These are phyloP conservation scores for Phytophthora tentaculata DNA, from an alignment of 352 stramenopile species.

Conservation along the genomic window DNA sequence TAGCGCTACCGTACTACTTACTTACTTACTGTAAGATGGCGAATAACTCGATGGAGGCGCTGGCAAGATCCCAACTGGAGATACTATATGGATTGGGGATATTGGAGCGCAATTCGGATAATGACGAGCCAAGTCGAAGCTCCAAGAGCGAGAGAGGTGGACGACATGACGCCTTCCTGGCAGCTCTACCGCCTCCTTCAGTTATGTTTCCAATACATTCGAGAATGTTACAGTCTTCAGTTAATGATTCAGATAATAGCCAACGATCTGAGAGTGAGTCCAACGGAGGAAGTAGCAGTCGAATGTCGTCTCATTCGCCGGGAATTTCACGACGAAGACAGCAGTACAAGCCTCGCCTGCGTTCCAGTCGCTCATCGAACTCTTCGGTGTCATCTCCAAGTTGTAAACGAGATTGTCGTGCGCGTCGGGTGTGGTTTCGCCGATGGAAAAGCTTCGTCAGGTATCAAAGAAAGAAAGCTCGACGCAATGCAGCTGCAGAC, in stretches of 20 bases:
- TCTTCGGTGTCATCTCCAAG: not conserved
- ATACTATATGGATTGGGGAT: slow-evolving; percentile 58
- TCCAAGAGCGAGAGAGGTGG: slow-evolving; percentile 28
- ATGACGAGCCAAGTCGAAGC: slow-evolving; percentile 29
- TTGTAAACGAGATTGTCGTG: not conserved
- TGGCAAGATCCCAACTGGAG: slow-evolving; percentile 58
- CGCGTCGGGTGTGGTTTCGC: slow-evolving; percentile 35
- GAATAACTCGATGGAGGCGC: slow-evolving; percentile 33
- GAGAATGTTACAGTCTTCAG: slow-evolving; percentile 1
- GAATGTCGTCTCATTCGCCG: too few species aligned
- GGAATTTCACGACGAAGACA: slow-evolving; percentile 7
- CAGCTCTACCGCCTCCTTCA: slow-evolving; percentile 31
- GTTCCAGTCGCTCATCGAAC: slow-evolving; percentile 4
- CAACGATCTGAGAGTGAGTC: not conserved
- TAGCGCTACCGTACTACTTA: too few species aligned
- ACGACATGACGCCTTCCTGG: slow-evolving; percentile 29
- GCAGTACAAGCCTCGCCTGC: slow-evolving; percentile 1
- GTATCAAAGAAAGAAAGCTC: slow-evolving; percentile 21
- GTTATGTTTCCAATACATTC: slow-evolving; percentile 4
- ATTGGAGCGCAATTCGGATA: slow-evolving; percentile 36
- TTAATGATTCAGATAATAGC: slow-evolving; percentile 11
- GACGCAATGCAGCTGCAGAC: slow-evolving; percentile 10
- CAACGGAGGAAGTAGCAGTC: slow-evolving; percentile 1
- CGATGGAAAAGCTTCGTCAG: slow-evolving; percentile 39
- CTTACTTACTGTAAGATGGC: slow-evolving; percentile 8